Evolutionary conservation across 148 eudicot species (phyloP).

Genomic region (Chenopodium quinoa): DNA sequence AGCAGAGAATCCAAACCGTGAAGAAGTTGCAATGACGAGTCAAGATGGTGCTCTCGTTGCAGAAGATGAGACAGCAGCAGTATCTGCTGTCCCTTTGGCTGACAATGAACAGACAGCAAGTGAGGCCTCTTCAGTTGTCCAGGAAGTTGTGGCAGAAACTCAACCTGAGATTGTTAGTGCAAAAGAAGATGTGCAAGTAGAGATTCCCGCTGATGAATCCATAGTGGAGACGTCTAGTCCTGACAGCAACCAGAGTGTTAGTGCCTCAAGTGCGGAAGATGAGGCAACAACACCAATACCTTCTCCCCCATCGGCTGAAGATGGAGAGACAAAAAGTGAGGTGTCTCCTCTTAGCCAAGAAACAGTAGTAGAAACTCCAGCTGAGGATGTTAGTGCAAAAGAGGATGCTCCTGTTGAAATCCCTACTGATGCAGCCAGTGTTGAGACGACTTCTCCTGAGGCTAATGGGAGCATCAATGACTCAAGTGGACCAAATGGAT

Average conservation of each 20-base stretch:
- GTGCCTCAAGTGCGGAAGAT: slow-evolving; percentile 18
- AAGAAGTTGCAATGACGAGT: slow-evolving; percentile 17
- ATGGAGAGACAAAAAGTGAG: slow-evolving; percentile 3
- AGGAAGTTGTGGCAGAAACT: slow-evolving; percentile 18
- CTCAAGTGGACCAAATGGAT: slow-evolving; percentile 24
- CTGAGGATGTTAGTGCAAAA: slow-evolving; percentile 19
- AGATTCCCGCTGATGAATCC: slow-evolving; percentile 16
- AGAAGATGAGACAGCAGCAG: slow-evolving; percentile 11
- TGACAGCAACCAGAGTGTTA: slow-evolving; percentile 18
- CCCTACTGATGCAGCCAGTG: slow-evolving; percentile 16
- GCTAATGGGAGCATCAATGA: slow-evolving; percentile 21
- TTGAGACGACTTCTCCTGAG: slow-evolving; percentile 24
- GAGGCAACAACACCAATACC: neutral
- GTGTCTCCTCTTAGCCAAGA: slow-evolving; percentile 22
- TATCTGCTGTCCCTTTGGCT: slow-evolving; percentile 11
- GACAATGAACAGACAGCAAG: slow-evolving; percentile 1
- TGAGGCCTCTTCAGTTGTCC: slow-evolving; percentile 14
- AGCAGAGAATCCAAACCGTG: slow-evolving; percentile 19
- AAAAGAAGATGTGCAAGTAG: slow-evolving; percentile 12
- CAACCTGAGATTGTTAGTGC: slow-evolving; percentile 6
- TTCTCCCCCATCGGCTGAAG: neutral
- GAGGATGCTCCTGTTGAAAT: slow-evolving; percentile 24
- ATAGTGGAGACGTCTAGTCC: slow-evolving; percentile 17
- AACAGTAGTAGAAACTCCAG: slow-evolving; percentile 24
- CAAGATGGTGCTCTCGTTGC: slow-evolving; percentile 17